Conservation (phyloP, 768 basidiomycete genomes). For the Pleurotus tuber-regium region DNA sequence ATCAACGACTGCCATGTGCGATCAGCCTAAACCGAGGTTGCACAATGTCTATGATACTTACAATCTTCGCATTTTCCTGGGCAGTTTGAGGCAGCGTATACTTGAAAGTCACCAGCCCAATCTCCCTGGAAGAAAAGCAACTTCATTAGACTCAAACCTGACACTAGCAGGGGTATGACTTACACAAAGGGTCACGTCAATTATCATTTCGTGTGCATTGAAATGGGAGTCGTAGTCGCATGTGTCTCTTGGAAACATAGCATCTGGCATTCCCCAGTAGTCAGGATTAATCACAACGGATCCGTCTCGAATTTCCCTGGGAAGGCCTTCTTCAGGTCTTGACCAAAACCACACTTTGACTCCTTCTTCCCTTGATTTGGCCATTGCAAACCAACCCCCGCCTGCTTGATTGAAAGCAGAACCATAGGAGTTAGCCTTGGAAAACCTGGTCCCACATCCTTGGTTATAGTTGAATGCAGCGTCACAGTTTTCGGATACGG, state of each 20-base stretch:
- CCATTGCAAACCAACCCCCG: constrained; percentile 63
- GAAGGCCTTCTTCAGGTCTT: constrained; percentile 41
- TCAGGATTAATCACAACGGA: constrained; percentile 17
- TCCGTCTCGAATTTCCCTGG: constrained; percentile 33
- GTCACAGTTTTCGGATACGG: constrained; percentile 47
- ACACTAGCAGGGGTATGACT: constrained; percentile 17
- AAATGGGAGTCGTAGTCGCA: constrained; percentile 57
- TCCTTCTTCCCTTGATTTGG: constrained; percentile 36
- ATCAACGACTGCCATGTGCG: constrained; percentile 65
- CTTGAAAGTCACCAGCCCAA: constrained; percentile 41
- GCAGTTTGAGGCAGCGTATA: constrained; percentile 40
- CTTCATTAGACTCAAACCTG: constrained; percentile 8
- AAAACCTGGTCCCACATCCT: constrained; percentile 56
- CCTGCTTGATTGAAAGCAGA: constrained; percentile 43
- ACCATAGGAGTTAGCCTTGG: constrained; percentile 41
- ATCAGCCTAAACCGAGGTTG: too few species aligned
- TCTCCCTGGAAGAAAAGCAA: constrained; percentile 41
- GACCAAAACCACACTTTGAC: constrained; percentile 66
- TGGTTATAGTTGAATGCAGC: constrained; percentile 48
- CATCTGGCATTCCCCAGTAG: constrained; percentile 46
- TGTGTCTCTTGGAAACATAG: constrained; percentile 40
- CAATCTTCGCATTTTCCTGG: constrained; percentile 39
- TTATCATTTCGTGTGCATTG: constrained; percentile 49
- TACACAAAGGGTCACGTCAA: constrained; percentile 64
- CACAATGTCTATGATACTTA: constrained; percentile 36